Evolutionary conservation across 257 asterid genomes (phyloP).

Genomic region (Ocimum tenuiflorum): DNA sequence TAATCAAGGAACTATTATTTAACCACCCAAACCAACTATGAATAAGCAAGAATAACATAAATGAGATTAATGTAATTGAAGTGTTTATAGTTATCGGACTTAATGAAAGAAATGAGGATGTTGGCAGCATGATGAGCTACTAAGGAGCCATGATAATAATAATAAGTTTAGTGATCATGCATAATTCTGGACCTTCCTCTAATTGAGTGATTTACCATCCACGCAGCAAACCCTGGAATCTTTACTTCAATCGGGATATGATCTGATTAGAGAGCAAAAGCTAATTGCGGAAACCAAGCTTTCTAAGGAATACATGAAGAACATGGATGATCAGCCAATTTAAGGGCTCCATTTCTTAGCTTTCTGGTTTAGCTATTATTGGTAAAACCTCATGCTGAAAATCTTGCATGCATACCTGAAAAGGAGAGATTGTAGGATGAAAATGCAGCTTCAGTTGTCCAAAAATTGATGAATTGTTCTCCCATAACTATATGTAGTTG

Average conservation of each 20-base stretch:
- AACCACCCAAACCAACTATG: no score
- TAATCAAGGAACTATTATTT: no score
- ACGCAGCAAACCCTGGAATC: constrained; percentile 80
- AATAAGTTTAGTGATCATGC: no score
- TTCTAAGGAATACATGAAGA: constrained; percentile 94
- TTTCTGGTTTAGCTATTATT: neutral
- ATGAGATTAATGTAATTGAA: no score
- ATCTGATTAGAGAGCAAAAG: constrained; percentile 71
- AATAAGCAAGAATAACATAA: no score
- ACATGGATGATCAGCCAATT: constrained; percentile 51
- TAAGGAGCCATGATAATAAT: no score
- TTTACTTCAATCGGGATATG: constrained; percentile 67
- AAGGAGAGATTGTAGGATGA: neutral
- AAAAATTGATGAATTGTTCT: neutral
- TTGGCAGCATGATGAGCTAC: neutral
- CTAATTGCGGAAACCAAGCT: constrained; percentile 67
- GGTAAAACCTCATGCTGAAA: neutral
- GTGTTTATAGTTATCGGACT: neutral
- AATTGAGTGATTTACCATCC: neutral
- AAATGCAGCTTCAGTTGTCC: neutral
- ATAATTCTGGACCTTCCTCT: neutral
- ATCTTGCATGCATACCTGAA: neutral
- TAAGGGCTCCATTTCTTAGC: neutral
- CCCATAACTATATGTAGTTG: neutral
- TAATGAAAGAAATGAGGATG: neutral